Base-by-base conservation (phyloP, 257 asterid species). In the Ophiorrhiza pumila region DNA sequence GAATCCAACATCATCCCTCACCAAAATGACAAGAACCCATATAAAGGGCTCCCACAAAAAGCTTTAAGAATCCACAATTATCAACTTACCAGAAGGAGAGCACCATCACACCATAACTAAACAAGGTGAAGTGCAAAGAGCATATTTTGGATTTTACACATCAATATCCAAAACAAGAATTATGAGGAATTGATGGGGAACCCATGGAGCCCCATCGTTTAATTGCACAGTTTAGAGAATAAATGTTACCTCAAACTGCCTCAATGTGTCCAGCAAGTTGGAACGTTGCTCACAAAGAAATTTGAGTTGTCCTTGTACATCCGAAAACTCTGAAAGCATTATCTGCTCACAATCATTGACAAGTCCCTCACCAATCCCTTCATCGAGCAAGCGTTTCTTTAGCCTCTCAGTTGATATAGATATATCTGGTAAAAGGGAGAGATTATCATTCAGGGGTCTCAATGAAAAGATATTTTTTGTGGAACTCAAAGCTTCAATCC, bases 321-420 rank as follows among this genome's bases (percentile, higher is more conserved):
- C 96, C 12, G 97, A 89, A 78, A 93, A 87, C 69, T 93, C 97
- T 0, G 96, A 84, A 59, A 91, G 93, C 96, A 93, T 85, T 34
- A 93, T 93, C 89, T 85, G 92, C 83, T 93, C 98, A 76, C 97
- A 93, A 76, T 93, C 97, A 41, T 83, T 78, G 23, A 91, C 96
- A 73, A 93, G 88, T 39, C 85, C 88, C 53, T 93, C 96, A 5
- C 77, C 81, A 55, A 88, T 80, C 42, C 98, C 98, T 75, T 91
- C 97, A 63, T 88, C 88, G 31, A 86, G 87, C 85, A 93, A 77
- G 35, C 97, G 91, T 71, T 82, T 83, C 83, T 88, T 93, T 47
- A 91, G 86, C 82, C 88, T 89, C 69, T 91, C 93, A 41, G 97
- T 89, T 13, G 96, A 87, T 72, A 93, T 77, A 43, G 98, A 89